phyloP scores from a whole-genome alignment of 306 rosid species.

The Prunus fruticosa region DNA sequence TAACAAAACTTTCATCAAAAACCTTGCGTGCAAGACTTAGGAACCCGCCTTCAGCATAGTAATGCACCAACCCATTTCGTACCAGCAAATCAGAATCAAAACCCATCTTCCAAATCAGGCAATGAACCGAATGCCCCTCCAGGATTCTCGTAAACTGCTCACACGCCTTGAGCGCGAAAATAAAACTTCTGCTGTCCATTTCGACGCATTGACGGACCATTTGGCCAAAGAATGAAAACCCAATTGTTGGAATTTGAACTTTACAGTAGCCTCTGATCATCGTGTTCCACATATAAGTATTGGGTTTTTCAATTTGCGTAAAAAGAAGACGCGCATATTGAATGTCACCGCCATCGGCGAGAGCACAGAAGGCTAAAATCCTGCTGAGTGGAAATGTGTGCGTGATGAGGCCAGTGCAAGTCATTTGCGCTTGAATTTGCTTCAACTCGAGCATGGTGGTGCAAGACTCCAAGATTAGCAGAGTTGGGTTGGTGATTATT shows the following conservation, averaged over 20 bases:
- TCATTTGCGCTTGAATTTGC: slow-evolving; percentile 74
- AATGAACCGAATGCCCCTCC: slow-evolving; percentile 47
- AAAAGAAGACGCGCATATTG: slow-evolving; percentile 45
- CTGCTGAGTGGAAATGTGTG: slow-evolving; percentile 61
- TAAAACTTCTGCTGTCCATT: slow-evolving; percentile 53
- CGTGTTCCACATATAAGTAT: slow-evolving; percentile 77
- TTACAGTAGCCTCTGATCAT: slow-evolving; percentile 61
- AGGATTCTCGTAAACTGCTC: slow-evolving; percentile 7
- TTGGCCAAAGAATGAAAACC: slow-evolving; percentile 39
- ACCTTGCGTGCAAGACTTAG: slow-evolving; percentile 46
- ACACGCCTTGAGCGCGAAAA: slow-evolving; percentile 61
- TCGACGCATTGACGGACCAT: slow-evolving; percentile 40
- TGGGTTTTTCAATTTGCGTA: slow-evolving; percentile 41
- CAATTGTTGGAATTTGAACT: slow-evolving; percentile 35
- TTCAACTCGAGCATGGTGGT: slow-evolving; percentile 55
- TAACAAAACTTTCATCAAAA: slow-evolving; percentile 58
- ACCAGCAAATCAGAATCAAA: slow-evolving; percentile 51
- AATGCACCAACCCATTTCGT: slow-evolving; percentile 62
- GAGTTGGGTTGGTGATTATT: slow-evolving; percentile 61
- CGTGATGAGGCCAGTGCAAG: too few species aligned
- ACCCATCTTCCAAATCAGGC: slow-evolving; percentile 49
- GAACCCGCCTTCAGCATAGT: slow-evolving; percentile 35
- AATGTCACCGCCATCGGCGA: slow-evolving; percentile 56
- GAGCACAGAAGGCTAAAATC: slow-evolving; percentile 71
- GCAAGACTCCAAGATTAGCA: slow-evolving; percentile 60